Evolutionary conservation across 2,329 filamentous ascomycete genomes (phyloP), one percentile per base, ranked within the genome.

Genomic region (Pestalotiopsis sp.): DNA sequence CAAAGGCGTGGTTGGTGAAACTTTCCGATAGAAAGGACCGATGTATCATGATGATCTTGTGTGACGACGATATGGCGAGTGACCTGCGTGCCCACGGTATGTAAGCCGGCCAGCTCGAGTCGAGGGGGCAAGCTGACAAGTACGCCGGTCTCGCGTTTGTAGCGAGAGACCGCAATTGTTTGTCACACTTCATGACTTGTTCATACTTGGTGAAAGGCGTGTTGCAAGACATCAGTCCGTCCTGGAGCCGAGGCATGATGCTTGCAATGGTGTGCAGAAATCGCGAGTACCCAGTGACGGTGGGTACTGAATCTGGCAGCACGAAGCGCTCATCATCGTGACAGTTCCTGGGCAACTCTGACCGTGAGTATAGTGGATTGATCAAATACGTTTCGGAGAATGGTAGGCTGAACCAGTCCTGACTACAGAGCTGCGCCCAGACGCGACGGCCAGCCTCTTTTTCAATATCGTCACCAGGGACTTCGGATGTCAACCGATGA

Each of bases 1-100:
- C 72, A 61, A 64, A 64, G 14, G 62, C 76, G 0, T 75, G 72
- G 45, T 80, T 78, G 66, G 72, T 77, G 73, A 77, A 76, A 66
- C 73, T 80, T 31, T 74, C 75, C 31, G 79, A 80, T 6, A 82
- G 66, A 49, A 80, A 81, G 0, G 77, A 75, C 3, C 80, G 76
- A 68, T 82, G 80, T 23, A 82, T 80, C 79, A 82, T 81, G 72
- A 82, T 82, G 66, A 82, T 80, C 68, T 82, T 82, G 68, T 82
- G 79, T 2, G 77, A 76, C 1, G 80, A 77, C 0, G 77, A 80
- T 31, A 82, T 81, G 12, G 80, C 77, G 20, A 82, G 73, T 36
- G 80, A 76, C 5, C 75, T n/a, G 2, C 62, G 38, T 3, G 62
- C 62, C 62, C 62, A 64, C 1, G 62, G 41, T 36, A 80, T 71